Evolutionary conservation across 2,329 filamentous ascomycete genomes (phyloP).

Genomic region (Aspergillus fischeri): DNA sequence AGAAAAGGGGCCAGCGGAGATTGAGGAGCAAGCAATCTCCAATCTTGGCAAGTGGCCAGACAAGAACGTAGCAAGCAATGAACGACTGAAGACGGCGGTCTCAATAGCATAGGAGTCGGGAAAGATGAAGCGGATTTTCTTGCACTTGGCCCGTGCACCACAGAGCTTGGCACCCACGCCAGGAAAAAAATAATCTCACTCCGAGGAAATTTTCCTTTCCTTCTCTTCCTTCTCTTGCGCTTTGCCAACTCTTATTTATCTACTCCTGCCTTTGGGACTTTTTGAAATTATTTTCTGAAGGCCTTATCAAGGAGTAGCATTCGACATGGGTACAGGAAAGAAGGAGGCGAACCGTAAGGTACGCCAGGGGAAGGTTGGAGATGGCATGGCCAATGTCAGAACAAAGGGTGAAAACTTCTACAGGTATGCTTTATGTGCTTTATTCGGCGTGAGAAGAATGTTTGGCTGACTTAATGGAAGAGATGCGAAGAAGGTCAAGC

Average conservation of each 20-base stretch:
- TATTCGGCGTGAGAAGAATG: not conserved
- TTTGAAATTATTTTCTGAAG: slow-evolving; percentile 21
- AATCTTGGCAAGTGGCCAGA: slow-evolving; percentile 3
- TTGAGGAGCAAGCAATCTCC: not conserved
- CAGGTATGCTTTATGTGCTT: slow-evolving; percentile 51
- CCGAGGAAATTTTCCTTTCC: slow-evolving; percentile 12
- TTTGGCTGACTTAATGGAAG: slow-evolving; percentile 28
- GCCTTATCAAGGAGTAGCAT: slow-evolving; percentile 15
- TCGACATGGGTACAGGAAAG: slow-evolving; percentile 79
- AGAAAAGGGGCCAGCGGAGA: not conserved
- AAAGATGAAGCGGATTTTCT: slow-evolving; percentile 37
- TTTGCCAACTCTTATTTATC: slow-evolving; percentile 26
- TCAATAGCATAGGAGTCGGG: slow-evolving; percentile 16
- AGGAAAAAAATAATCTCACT: slow-evolving; percentile 28
- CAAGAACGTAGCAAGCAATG: slow-evolving; percentile 9
- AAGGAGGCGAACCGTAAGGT: slow-evolving; percentile 80
- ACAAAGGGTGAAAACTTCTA: slow-evolving; percentile 99
- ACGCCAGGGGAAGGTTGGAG: slow-evolving; percentile 77
- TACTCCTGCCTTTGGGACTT: slow-evolving; percentile 26
- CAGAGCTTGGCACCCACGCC: slow-evolving; percentile 27
- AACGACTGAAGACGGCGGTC: slow-evolving; percentile 17
- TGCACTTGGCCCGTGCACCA: slow-evolving; percentile 33
- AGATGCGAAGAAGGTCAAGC: slow-evolving; percentile 80
- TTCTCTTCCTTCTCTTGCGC: slow-evolving; percentile 29
- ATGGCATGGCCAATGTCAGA: slow-evolving; percentile 89